Evolutionary conservation across 2,329 filamentous ascomycete genomes (phyloP).

Genomic region (Pseudogymnoascus sp.): DNA sequence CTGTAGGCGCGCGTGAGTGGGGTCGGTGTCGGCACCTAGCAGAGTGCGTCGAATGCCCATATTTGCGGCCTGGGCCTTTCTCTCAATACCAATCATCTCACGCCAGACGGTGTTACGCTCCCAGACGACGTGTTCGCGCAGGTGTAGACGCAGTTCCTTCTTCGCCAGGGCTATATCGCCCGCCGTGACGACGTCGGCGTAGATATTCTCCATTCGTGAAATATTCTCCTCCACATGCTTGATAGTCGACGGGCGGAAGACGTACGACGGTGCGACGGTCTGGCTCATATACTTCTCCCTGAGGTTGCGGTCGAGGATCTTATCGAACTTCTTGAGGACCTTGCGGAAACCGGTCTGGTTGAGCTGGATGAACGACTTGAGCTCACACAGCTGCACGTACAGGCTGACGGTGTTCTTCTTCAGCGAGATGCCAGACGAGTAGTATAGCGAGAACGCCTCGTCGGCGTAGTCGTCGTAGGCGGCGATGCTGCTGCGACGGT

Average conservation of each 20-base stretch:
- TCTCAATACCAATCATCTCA: constrained; percentile 96
- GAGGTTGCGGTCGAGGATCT: constrained; percentile 77
- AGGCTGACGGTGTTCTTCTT: constrained; percentile 84
- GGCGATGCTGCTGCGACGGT: constrained; percentile 49
- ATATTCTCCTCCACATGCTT: constrained; percentile 63
- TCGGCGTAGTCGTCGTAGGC: constrained; percentile 73
- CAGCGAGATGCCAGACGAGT: constrained; percentile 68
- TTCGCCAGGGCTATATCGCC: constrained; percentile 70
- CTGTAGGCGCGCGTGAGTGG: constrained; percentile 62
- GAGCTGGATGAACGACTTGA: constrained; percentile 91
- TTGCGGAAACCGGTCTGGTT: constrained; percentile 96
- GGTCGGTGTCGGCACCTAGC: constrained; percentile 64
- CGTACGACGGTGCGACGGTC: constrained; percentile 68
- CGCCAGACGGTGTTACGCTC: constrained; percentile 98
- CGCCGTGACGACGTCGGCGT: constrained; percentile 71
- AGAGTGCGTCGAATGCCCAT: constrained; percentile 71
- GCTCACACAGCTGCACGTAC: constrained; percentile 87
- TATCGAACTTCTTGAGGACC: constrained; percentile 97
- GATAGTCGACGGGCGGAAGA: constrained; percentile 69
- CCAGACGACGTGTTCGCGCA: constrained; percentile 96
- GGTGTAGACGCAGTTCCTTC: constrained; percentile 78
- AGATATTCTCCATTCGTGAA: constrained; percentile 64
- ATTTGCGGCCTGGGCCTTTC: constrained; percentile 88
- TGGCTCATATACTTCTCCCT: constrained; percentile 67
- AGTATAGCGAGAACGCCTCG: constrained; percentile 58